These are phyloP conservation scores for Coemansia sp. DNA, from an alignment of 192 early-diverging fungal species.

Conservation along the genomic window DNA sequence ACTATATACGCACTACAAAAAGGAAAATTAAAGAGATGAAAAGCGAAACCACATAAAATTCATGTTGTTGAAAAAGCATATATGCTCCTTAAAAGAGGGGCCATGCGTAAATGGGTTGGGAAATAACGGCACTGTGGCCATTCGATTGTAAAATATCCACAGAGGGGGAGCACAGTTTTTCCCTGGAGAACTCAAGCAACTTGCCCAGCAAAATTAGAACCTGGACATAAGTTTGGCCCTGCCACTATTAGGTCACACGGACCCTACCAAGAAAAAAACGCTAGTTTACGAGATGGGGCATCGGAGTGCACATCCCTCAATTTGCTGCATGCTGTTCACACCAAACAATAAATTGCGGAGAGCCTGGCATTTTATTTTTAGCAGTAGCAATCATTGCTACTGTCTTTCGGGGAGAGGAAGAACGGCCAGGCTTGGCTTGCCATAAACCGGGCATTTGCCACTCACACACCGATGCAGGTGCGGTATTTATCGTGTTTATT, in stretches of 20 bases:
- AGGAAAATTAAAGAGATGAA: not conserved
- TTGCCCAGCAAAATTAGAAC: not conserved
- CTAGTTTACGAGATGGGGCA: not conserved
- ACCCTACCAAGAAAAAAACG: not conserved
- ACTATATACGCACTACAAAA: not conserved
- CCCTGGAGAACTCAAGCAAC: too few relatives aligned
- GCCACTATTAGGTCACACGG: conserved; percentile 6
- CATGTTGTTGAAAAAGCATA: conserved; percentile 1
- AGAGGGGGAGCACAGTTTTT: too few relatives aligned
- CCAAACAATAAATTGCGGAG: too few relatives aligned
- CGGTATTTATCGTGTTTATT: too few relatives aligned
- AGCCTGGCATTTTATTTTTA: too few relatives aligned
- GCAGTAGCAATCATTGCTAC: too few relatives aligned
- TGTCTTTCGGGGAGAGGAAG: too few relatives aligned
- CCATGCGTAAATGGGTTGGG: conserved; percentile 5
- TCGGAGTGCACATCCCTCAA: not conserved
- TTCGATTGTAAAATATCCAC: too few relatives aligned
- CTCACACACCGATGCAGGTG: too few relatives aligned
- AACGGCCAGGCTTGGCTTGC: too few relatives aligned
- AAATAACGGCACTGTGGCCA: not conserved
- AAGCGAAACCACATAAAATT: not conserved
- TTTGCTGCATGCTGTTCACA: not conserved
- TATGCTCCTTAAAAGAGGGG: not conserved
- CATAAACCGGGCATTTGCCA: too few relatives aligned
- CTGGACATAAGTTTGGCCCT: not conserved